Evolutionary conservation across 805 yeast genomes (phyloP).

Genomic region (Ogataea henricii): DNA sequence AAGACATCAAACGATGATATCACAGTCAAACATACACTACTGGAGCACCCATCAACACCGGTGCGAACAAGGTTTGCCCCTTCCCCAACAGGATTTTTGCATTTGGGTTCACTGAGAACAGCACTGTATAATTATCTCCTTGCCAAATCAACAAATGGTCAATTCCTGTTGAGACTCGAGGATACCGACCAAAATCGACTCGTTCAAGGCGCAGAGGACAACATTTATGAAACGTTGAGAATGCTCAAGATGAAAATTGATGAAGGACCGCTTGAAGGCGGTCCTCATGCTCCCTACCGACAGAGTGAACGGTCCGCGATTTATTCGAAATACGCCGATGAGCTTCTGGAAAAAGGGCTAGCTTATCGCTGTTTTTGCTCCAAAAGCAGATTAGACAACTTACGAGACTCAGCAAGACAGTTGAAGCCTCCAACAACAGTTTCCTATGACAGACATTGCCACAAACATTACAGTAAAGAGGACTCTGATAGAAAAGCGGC

Average conservation of each 20-base stretch:
- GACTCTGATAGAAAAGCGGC: constrained; percentile 42
- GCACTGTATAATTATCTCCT: constrained; percentile 86
- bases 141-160: constrained; percentile 79
- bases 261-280: constrained; percentile 78
- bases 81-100: constrained; percentile 95
- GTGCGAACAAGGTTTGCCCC: constrained; percentile 95
- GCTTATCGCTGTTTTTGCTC: constrained; percentile 91
- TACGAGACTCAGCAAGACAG: constrained; percentile 72
- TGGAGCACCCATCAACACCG: constrained; percentile 45
- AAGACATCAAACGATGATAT: neutral
- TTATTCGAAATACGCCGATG: constrained; percentile 60
- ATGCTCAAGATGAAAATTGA: constrained; percentile 81
- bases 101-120: constrained; percentile 89
- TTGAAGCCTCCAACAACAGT: constrained; percentile 88
- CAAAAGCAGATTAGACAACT: constrained; percentile 66
- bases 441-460: constrained; percentile 86
- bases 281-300: constrained; percentile 83
- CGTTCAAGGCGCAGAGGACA: constrained; percentile 79
- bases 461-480: constrained; percentile 41
- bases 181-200: constrained; percentile 88
- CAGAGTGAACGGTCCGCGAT: constrained; percentile 79
- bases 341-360: constrained; percentile 59
- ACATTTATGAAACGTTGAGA: constrained; percentile 68
- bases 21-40: neutral
- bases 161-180: constrained; percentile 79